Base-by-base conservation (phyloP, 129 eudicot species). In the Flaveria sonorensis region DNA sequence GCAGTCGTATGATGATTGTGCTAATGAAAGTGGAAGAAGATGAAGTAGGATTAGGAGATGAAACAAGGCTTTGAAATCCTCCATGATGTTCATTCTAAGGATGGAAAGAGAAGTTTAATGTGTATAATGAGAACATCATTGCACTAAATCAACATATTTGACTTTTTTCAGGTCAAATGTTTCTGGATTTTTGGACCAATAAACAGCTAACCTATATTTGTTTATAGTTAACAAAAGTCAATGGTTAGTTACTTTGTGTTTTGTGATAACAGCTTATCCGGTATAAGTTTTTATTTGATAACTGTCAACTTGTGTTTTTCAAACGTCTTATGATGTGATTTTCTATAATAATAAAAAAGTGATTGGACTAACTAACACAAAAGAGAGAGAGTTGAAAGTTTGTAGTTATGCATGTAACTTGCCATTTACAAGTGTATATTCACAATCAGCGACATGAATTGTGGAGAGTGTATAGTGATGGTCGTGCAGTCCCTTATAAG, bases 161-260 rank as follows among this genome's bases (percentile, higher is more conserved):
- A 74, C 84, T 67, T 81, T 80, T 80, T 39, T 7, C 52, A 66
- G 51, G 84, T 81, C 84, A 67, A 65, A 74, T 70, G 71, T 59
- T 70, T 70, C 21, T 78, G 75, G 80, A 75, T 39, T 67, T 79
- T 67, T 81, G 75, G 19, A 51, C 80, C 74, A 53, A 74, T 81
- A 73, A 81, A 66, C 79, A 66, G 80, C 76, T 75, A 80, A 67
- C 70, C 75, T 67, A 6, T 70, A 56, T 67, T 73, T 53, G 32
- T 73, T 55, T 73, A 75, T 15, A 47, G 45, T 63, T 72, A 73
- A 56, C 46, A 50, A 66, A 81, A 45, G 80, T 78, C 82, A 80
- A 42, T 43, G 74, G 63, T 53, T 51, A 51, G 47, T n/a, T 57
- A 19, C 8, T 72, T 21, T 39, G 26, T 79, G 0, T 11, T 50